phyloP scores from a whole-genome alignment of 106 monocot genomes.

The Acorus calamus region DNA sequence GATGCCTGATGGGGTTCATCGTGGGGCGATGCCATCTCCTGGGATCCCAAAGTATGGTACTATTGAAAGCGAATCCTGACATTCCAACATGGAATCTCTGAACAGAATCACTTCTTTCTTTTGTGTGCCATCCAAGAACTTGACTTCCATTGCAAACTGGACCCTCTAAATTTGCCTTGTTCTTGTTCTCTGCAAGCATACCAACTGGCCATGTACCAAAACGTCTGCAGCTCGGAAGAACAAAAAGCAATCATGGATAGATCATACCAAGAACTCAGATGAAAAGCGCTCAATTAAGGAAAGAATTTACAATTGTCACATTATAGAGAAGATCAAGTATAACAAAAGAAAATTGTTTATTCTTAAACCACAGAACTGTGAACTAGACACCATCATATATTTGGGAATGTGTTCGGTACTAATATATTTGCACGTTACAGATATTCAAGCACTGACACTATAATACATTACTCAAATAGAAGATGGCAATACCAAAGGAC shows the following conservation, averaged over 20 bases:
- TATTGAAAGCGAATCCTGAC: conserved; percentile 79
- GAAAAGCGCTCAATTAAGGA: too few species aligned
- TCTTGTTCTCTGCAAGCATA: conserved; percentile 25
- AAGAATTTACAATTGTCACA: too few species aligned
- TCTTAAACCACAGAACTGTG: too few species aligned
- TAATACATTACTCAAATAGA: too few species aligned
- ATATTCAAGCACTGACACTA: too few species aligned
- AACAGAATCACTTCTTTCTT: conserved; percentile 24
- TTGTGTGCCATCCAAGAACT: conserved; percentile 61
- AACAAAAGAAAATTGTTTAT: too few species aligned
- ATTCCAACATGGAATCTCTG: conserved; percentile 46
- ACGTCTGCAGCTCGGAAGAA: conserved; percentile 22
- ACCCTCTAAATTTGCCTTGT: conserved; percentile 39
- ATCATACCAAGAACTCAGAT: too few species aligned
- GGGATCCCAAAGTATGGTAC: conserved; percentile 68
- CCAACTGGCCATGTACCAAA: conserved; percentile 75
- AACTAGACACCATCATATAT: too few species aligned
- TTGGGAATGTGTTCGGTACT: too few species aligned
- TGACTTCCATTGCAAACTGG: conserved; percentile 57
- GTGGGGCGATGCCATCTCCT: conserved; percentile 51
- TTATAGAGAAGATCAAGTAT: too few species aligned
- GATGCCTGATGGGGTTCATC: conserved; percentile 34
- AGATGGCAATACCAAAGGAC: too few species aligned
- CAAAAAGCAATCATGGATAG: not conserved
- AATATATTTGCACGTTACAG: too few species aligned